phyloP scores from a whole-genome alignment of 176 grass and related monocot genomes.

The Hyparrhenia diplandra region DNA sequence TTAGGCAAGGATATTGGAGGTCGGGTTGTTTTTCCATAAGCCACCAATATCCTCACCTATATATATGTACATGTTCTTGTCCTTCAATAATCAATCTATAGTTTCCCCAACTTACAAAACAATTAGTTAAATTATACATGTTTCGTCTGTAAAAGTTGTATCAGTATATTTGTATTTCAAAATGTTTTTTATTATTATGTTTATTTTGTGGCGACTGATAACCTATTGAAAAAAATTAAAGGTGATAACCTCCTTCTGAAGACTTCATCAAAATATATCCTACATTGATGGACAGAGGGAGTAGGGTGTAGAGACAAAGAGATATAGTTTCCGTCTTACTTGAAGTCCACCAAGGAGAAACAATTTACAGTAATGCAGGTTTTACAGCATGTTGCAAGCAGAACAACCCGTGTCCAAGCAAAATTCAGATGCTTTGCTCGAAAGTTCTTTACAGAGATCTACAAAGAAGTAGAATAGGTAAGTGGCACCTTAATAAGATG shows the following conservation, averaged over 20 bases:
- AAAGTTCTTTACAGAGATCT: constrained; percentile 82
- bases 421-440: constrained; percentile 45
- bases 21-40: no score
- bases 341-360: constrained; percentile 65
- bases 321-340: constrained; percentile 51
- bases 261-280: background rate
- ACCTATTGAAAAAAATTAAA: background rate
- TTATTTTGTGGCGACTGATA: background rate
- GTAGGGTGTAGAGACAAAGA: background rate
- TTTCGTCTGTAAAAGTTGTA: background rate
- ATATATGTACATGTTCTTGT: no score
- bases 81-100: no score
- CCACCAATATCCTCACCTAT: no score
- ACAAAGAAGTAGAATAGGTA: constrained; percentile 6
- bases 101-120: no score
- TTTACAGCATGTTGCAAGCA: constrained; percentile 72
- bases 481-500: constrained; percentile 11
- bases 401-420: constrained; percentile 46
- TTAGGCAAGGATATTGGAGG: no score
- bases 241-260: background rate
- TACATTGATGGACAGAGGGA: background rate
- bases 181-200: background rate
- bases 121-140: background rate
- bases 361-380: constrained; percentile 57
- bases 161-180: background rate